Percentiles rank a stretch among this genome's conserved stretches.
These are phyloP conservation scores for Casaregolazyma lundiana DNA, from an alignment of 1,139 yeast species.

Conservation along the genomic window DNA sequence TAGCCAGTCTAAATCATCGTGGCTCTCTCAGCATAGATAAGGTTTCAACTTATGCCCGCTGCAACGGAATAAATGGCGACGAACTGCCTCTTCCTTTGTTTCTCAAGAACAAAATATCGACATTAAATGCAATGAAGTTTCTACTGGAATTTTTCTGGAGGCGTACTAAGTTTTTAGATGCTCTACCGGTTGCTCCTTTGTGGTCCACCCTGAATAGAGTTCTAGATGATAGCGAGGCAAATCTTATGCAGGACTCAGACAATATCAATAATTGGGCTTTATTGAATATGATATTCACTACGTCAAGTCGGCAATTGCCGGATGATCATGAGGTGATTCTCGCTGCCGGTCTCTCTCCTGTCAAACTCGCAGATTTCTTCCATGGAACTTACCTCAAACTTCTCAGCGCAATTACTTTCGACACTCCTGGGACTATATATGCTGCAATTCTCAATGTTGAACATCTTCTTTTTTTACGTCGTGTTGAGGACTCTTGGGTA, in stretches of 20 bases:
- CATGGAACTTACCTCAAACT: neutral
- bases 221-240: neutral
- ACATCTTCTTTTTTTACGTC: conserved; percentile 2
- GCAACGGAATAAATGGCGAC: neutral
- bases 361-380: conserved; percentile 3
- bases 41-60: neutral
- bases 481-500: conserved; percentile 1
- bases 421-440: neutral
- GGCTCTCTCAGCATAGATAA: neutral
- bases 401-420: neutral
- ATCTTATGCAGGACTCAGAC: neutral
- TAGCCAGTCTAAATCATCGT: neutral
- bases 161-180: neutral
- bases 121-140: neutral
- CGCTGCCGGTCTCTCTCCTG: neutral
- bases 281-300: conserved; percentile 7
- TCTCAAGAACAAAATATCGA: neutral
- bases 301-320: conserved; percentile 2
- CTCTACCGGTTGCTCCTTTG: neutral
- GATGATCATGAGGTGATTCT: neutral
- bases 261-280: neutral
- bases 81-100: neutral
- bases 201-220: conserved; percentile 3
- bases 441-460: conserved; percentile 1
- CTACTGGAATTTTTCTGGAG: neutral